These are phyloP conservation scores for Trebouxia gelatinosa DNA, from an alignment of 163 green algal species.

Conservation along the genomic window DNA sequence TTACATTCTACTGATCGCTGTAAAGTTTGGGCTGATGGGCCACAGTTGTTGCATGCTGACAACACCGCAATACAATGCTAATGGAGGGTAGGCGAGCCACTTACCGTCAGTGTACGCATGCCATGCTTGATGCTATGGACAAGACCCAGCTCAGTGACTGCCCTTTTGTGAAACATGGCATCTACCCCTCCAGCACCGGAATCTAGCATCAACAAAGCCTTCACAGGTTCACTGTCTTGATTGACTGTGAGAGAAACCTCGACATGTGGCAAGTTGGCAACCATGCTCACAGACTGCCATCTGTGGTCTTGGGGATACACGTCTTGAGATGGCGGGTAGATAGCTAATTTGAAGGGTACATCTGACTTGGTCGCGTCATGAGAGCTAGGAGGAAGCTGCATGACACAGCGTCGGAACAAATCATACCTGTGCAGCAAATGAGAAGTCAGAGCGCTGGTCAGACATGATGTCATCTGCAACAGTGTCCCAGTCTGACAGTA, in stretches of 20 bases:
- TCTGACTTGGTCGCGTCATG: background rate
- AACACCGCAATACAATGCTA: too few relatives aligned
- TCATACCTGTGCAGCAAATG: conserved; percentile 50
- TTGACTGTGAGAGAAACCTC: conserved; percentile 45
- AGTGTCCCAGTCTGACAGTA: too few relatives aligned
- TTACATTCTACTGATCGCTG: too few relatives aligned
- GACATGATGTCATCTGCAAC: too few relatives aligned
- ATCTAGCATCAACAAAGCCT: conserved; percentile 76
- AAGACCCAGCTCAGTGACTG: conserved; percentile 54
- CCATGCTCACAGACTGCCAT: conserved; percentile 31
- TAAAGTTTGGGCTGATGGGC: too few relatives aligned
- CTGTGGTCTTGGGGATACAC: too few relatives aligned
- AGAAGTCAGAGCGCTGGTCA: too few relatives aligned
- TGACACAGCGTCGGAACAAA: conserved; percentile 42
- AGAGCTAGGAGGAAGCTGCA: conserved; percentile 39
- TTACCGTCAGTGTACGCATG: conserved; percentile 28
- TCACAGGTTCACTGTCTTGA: background rate
- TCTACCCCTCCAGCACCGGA: conserved; percentile 70
- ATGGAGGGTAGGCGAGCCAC: too few relatives aligned
- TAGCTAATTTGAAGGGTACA: conserved; percentile 29
- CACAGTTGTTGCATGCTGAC: too few relatives aligned
- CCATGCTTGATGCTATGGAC: background rate
- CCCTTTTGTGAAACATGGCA: conserved; percentile 71
- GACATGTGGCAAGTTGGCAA: conserved; percentile 69
- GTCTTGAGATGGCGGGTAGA: too few relatives aligned